Evolutionary conservation across 768 basidiomycete genomes (phyloP), one percentile per base, ranked within the genome.

Genomic region (Termitomyces sp.): DNA sequence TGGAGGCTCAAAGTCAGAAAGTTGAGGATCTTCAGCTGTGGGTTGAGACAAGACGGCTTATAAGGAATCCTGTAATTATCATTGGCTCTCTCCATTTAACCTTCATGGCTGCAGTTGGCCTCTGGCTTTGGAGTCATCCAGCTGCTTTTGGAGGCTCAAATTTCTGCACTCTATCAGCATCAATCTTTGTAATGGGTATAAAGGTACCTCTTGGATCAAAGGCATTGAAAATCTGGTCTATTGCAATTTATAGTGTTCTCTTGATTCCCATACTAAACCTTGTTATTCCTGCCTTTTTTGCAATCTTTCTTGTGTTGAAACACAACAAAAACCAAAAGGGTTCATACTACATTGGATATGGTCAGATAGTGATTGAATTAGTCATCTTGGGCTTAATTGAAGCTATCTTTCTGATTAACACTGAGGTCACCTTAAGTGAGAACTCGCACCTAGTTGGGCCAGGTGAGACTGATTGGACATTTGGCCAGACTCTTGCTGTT

Each of bases 401-500:
- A 45, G 44, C 15, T 8, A 45, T 46, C n/a, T 7, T 46, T 0
- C 53, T 54, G 0, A 26, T 54, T 22, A 37, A 54, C 17, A 54
- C 44, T 19, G 53, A 54, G 24, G 44, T 54, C 1, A 45, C 43
- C 7, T 37, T 54, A 10, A 22, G 10, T 6, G 46, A 15, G 35
- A 54, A 54, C 11, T 17, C 1, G 4, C 28, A 43, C 10, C 1
- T 38, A 2, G 35, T 54, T 12, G 45, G 0, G 1, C 3, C 26
- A 21, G 57, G 37, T 14, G 57, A 58, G 14, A 17, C 26, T 26
- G 24, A 26, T 10, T 58, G 57, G 57, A 54, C 57, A 47, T 58
- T 58, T 53, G 56, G 56, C 15, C 56, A 57, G 26, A 57, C 49
- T 21, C 51, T 57, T 35, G 56, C 56, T 24, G 10, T 57, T 3